Evolutionary conservation across 2,329 filamentous ascomycete species (phyloP), one percentile per base, ranked within the genome.

Genomic region (Aureobasidium sp.): DNA sequence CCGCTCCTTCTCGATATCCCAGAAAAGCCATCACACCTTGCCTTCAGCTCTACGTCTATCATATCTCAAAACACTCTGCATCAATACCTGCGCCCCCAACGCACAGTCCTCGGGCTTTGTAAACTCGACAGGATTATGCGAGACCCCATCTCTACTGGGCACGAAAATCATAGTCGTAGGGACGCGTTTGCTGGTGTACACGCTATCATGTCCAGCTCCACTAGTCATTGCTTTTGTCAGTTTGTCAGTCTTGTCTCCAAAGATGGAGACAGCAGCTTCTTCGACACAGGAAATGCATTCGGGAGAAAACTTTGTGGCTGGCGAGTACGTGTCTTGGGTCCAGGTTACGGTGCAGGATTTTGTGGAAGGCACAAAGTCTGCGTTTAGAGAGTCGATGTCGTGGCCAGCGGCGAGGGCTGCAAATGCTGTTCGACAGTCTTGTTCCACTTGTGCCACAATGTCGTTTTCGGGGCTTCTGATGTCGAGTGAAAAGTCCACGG

Each of bases 401-500:
- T 84, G 77, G 29, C 82, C 84, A 0, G 77, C 75, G 0, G 84
- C 85, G 59, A 90, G 84, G 22, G 70, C 72, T 7, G 78, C 77
- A 68, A 89, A 90, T 53, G 86, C 84, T 3, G 70, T 68, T 62
- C 78, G 79, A 57, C 89, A 74, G 48, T 80, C 76, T 6, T 76
- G 70, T 68, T 87, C 85, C 47, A 89, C 78, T n/a, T 74, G 73
- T 4, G 80, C 76, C 1, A 90, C 79, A 2, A 78, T 80, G 27
- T 75, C 75, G 68, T 87, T 82, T 37, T 80, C 76, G 5, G 78
- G 80, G 0, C 83, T 80, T 35, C 87, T 83, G 59, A 90, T 82
- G 68, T 91, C 88, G 5, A 90, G 80, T 33, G 80, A 84, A 72
- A 90, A 89, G 48, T 78, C 78, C 6, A 90, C 88, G 33, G 77